A percentile compares a stretch with the other conserved stretches of the same genome.
Evolutionary conservation across 2,329 filamentous ascomycete genomes (phyloP).

Genomic region (Raffaelea deltoideospora): DNA sequence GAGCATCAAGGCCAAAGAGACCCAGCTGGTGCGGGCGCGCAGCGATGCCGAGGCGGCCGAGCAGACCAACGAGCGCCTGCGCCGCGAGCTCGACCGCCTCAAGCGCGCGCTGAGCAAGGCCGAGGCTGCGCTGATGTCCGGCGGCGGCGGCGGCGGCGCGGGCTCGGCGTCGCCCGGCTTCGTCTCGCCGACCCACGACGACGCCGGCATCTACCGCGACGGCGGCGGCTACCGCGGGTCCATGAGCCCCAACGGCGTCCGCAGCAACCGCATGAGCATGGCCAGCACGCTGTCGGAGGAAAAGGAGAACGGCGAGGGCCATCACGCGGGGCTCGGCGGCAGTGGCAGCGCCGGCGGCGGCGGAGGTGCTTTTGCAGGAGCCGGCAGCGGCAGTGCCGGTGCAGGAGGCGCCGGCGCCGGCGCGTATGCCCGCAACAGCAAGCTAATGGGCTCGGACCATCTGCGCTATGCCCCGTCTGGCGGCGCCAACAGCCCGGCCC

Average conservation of each 20-base stretch:
- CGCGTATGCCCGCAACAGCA: constrained; percentile 30
- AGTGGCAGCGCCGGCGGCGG: constrained; percentile 5
- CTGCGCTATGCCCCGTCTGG: constrained; percentile 27
- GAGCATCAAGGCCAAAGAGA: constrained; percentile 96
- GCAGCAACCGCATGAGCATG: constrained; percentile 42
- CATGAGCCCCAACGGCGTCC: constrained; percentile 12
- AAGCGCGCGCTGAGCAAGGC: constrained; percentile 68
- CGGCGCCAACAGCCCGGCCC: constrained; percentile 39
- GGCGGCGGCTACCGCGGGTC: constrained; percentile 21
- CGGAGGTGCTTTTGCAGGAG: no score
- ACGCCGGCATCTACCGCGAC: constrained; percentile 45
- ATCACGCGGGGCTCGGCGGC: no score
- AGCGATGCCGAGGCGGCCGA: constrained; percentile 84
- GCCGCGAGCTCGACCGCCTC: constrained; percentile 79
- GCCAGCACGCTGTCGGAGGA: constrained; percentile 57
- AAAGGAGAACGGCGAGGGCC: constrained; percentile 51
- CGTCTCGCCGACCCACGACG: constrained; percentile 40
- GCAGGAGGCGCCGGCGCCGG: constrained; percentile 2
- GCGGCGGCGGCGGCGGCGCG: constrained; percentile 7
- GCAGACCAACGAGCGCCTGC: constrained; percentile 67
- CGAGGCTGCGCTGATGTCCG: constrained; percentile 22
- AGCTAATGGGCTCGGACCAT: constrained; percentile 42
- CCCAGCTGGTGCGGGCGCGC: constrained; percentile 80
- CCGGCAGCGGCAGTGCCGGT: not conserved
- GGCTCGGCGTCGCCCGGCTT: constrained; percentile 18